Base-by-base conservation (phyloP, 2,329 filamentous ascomycete genomes). In the Basipetospora sp. region DNA sequence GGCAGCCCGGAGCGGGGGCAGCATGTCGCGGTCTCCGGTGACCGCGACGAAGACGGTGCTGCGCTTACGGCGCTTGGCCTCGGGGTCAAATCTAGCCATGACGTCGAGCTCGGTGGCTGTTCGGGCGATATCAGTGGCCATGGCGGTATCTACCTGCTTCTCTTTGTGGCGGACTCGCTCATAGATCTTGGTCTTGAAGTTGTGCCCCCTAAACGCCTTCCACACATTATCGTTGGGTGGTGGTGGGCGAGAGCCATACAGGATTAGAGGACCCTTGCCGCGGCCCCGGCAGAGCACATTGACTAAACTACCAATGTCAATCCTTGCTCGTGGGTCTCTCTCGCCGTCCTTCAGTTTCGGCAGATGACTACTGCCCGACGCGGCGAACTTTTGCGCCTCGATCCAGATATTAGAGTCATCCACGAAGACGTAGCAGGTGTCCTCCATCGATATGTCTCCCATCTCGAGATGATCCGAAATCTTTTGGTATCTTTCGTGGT, bases 81-180 rank as follows among this genome's bases (percentile, higher is more conserved):
- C 18, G 2, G 26, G 13, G 15, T 41, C 27, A 18, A 25, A 37
- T n/a, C 38, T 13, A 16, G 43, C 42, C 1, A 29, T 14, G 14
- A 40, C 18, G 3, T 16, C 5, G 19, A 49, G 42, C 14, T 44
- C 25, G 20, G 44, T 38, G 15, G 49, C 47, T 3, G 42, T 3
- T 4, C 5, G 11, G 29, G 29, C 36, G 16, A 52, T 33, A 25
- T 49, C 47, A 2, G 42, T 32, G 8, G 40, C 41, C 49, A 51
- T 49, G 31, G 44, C 44, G 26, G 34, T 50, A 30, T 52, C 48
- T 8, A 52, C 49, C 32, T 51, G 40, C 36, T 52, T 52, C 34
- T 52, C 49, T 22, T 47, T 48, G 27, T 41, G 39, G 17, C 39
- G 10, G 36, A 32, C 34, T 20, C 45, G 46, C 19, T 47, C 38